A percentile compares a stretch with the other conserved stretches of the same genome.
These are phyloP conservation scores for Daldinia childiae DNA, from an alignment of 495 filamentous ascomycete genomes.

Conservation along the genomic window DNA sequence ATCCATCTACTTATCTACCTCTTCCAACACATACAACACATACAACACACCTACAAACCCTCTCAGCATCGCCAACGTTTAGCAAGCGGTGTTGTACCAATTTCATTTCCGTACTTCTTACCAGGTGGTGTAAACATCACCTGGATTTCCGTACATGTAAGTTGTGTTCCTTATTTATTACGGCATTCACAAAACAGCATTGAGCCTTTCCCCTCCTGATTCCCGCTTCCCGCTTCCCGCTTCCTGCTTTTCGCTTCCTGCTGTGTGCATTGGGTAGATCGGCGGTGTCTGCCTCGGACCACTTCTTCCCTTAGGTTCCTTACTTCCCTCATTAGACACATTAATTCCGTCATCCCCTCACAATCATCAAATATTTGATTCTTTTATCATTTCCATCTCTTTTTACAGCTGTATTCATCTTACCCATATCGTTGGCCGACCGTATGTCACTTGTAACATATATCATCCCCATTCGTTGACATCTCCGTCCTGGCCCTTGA, in stretches of 20 bases:
- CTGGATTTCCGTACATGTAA: constrained; percentile 6
- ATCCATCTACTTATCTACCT: background rate
- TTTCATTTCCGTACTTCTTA: background rate
- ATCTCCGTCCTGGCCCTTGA: constrained; percentile 5
- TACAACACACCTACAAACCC: background rate
- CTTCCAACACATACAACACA: background rate
- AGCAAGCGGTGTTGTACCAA: background rate
- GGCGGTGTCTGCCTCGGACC: constrained; percentile 41
- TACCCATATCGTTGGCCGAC: background rate
- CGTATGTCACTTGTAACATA: background rate
- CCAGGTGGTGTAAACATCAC: background rate
- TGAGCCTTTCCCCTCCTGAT: background rate
- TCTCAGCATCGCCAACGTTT: background rate
- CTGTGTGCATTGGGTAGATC: constrained; percentile 21
- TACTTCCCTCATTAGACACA: constrained; percentile 22
- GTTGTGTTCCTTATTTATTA: background rate
- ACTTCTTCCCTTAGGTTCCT: constrained; percentile 20
- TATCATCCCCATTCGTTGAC: background rate
- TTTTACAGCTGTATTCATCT: constrained; percentile 4
- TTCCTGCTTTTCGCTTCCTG: constrained; percentile 25
- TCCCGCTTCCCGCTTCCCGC: constrained; percentile 17
- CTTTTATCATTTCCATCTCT: constrained; percentile 10
- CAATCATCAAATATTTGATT: constrained; percentile 13
- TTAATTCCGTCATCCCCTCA: constrained; percentile 37
- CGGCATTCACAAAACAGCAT: background rate